phyloP scores from a whole-genome alignment of 2,329 filamentous ascomycete species.

The Colletotrichum sp. region DNA sequence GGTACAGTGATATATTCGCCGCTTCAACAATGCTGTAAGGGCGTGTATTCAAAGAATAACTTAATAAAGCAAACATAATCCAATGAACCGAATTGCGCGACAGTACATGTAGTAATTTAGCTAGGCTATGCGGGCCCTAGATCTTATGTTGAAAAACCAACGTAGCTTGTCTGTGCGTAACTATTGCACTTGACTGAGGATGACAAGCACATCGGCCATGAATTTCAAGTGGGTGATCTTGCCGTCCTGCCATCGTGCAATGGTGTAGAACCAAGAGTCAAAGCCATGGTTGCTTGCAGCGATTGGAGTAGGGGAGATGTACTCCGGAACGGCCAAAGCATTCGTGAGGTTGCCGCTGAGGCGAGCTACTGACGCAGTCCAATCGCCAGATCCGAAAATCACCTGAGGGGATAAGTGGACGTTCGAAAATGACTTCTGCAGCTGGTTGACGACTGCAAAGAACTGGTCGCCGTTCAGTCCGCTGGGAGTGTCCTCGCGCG shows the following conservation, averaged over 20 bases:
- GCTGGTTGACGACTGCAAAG: neutral
- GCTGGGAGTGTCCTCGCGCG: neutral
- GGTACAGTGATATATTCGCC: neutral
- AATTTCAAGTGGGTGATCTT: neutral
- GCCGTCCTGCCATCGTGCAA: neutral
- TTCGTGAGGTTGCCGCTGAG: neutral
- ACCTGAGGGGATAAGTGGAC: neutral
- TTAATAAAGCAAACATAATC: neutral
- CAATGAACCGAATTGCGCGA: neutral
- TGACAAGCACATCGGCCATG: neutral
- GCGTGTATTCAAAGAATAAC: neutral
- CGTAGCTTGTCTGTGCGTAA: neutral
- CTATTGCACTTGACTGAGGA: neutral
- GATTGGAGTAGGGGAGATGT: neutral
- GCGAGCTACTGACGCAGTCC: neutral
- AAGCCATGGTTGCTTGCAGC: neutral
- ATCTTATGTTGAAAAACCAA: neutral
- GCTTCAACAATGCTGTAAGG: neutral
- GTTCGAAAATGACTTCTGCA: neutral
- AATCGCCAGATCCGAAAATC: neutral
- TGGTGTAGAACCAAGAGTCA: neutral
- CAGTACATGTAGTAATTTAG: neutral
- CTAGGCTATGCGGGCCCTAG: neutral
- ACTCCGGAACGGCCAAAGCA: neutral
- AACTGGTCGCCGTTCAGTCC: neutral